Evolutionary conservation across 306 rosid species (phyloP), one percentile per base, ranked within the genome.

Genomic region (Purshia tridentata): DNA sequence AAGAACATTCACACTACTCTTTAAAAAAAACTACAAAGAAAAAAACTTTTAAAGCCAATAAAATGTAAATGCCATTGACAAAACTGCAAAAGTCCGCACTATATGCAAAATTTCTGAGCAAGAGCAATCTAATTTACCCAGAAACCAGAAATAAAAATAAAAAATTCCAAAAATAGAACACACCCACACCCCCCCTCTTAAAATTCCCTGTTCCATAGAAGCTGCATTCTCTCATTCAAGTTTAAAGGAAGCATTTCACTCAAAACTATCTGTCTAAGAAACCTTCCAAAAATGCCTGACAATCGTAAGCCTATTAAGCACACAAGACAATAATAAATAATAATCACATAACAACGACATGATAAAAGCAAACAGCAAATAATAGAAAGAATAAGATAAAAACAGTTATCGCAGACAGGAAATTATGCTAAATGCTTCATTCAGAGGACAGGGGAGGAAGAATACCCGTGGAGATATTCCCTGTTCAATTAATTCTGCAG

Each of bases 381-480:
- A 9, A 48, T 10, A 49, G 16, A 22, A 46, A 48, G 46, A n/a
- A 15, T 53, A 23, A 23, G 29, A 23, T 23, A 23, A 23, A 23
- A 23, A 23, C 29, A 23, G 66, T 35, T 11, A 1, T 58, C 41
- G 67, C 41, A 18, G 37, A 51, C n/a, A 60, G 40, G 57, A 13
- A 70, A 42, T 22, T 63, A 42, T 48, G 50, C 41, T 14, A 50
- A 46, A 29, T 79, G 68, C 19, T 72, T 53, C 51, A 60, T 67
- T 61, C 40, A 13, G 72, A 55, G 62, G 64, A 55, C 20, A 46
- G 48, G 48, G 56, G 23, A 64, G 45, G 54, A 53, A 69, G 65
- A 72, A 63, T 73, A 85, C 97, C 95, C 80, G 82, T 10, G 80
- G 86, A 85, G 91, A 85, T 35, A 78, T 79, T 52, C 88, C 91